Evolutionary conservation across 129 eudicot species (phyloP).

Genomic region (Ambrosia trifida): DNA sequence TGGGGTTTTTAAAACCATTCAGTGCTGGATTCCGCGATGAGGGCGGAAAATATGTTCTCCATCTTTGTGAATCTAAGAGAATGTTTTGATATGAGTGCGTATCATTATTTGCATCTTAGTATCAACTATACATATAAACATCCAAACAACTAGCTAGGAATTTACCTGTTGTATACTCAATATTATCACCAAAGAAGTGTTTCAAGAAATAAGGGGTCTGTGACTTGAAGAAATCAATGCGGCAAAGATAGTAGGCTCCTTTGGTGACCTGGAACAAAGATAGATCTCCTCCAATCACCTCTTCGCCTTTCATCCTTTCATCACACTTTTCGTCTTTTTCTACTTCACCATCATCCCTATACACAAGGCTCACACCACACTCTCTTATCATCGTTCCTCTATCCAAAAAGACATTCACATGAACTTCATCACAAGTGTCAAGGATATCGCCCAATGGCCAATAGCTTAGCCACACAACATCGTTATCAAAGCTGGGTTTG

Average conservation of each 20-base stretch:
- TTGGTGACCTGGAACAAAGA: constrained; percentile 5
- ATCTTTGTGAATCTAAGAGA: too few relatives aligned
- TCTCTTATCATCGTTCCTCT: background rate
- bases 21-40: too few relatives aligned
- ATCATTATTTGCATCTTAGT: background rate
- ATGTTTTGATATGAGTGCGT: background rate
- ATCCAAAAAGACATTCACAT: background rate
- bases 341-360: background rate
- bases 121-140: background rate
- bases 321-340: background rate
- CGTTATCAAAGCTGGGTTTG: background rate
- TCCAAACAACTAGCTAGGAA: too few relatives aligned
- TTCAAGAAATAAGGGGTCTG: background rate
- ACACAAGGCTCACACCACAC: background rate
- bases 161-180: background rate
- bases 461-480: too few relatives aligned
- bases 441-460: background rate
- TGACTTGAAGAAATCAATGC: constrained; percentile 4
- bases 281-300: background rate
- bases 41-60: background rate
- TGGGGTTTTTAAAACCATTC: too few relatives aligned
- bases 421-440: constrained; percentile 7
- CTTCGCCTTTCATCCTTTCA: background rate
- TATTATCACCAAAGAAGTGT: background rate
- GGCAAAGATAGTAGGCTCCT: constrained; percentile 20